Evolutionary conservation across 306 rosid species (phyloP), one percentile per base, ranked within the genome.

Genomic region (Vigna unguiculata): DNA sequence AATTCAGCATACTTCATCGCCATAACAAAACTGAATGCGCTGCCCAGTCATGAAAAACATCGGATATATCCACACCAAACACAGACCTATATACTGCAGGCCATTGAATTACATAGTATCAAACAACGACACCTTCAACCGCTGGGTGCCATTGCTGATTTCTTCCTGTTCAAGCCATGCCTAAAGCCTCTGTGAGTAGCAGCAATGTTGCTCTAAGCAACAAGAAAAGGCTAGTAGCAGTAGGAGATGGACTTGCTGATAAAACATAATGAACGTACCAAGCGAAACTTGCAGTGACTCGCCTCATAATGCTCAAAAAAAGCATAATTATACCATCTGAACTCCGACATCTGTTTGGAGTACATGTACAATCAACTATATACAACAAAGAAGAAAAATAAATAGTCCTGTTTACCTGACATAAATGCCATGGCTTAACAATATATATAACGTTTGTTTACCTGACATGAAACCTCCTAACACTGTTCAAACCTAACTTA

Each of bases 341-440:
- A 45, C 8, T 21, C 38, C 32, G 53, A 52, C 13, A 17, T 28
- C 59, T 25, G 15, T 34, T 70, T 54, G 79, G 43, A 81, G 38
- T 55, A 70, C 71, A 75, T 54, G 22, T 40, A 47, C 43, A 54
- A 70, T 70, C 79, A 40, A 51, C 59, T 69, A 65, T 78, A 70
- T 69, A 77, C 83, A 81, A 52, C 80, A 68, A 61, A 38, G 48
- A 34, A 24, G 51, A 72, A 5, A 67, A 72, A 69, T 36, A 69
- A 60, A 54, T 20, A 81, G 68, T 61, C 21, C 28, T 43, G 3
- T n/a, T 62, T 53, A 73, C 64, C 80, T 53, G 48, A 30, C 57
- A 78, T 47, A 61, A 77, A 53, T 45, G 40, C 25, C 78, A 16
- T 67, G 71, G 80, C 32, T 28, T 28, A 28, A 24, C 25, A 24